These are phyloP conservation scores for Mucor circinelloides DNA, from an alignment of 371 early-diverging fungal species.

Conservation along the genomic window DNA sequence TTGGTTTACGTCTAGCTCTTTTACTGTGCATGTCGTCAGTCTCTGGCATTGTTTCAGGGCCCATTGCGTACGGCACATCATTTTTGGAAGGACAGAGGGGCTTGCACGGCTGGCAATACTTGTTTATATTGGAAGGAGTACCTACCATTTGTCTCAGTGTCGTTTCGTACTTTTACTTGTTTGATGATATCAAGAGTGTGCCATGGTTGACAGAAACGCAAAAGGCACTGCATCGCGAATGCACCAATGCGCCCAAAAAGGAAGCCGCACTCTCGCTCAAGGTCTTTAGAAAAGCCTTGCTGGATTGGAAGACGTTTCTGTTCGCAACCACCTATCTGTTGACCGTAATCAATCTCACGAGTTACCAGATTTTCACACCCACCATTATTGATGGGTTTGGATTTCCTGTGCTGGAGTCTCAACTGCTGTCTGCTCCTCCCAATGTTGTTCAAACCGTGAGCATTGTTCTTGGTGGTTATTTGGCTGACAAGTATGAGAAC, in stretches of 20 bases:
- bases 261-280: constrained; percentile 5
- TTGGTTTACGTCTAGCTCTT: constrained; percentile 28
- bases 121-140: constrained; percentile 45
- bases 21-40: constrained; percentile 27
- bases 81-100: constrained; percentile 35
- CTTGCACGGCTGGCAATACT: constrained; percentile 48
- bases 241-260: not conserved
- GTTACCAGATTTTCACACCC: constrained; percentile 28
- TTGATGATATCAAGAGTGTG: constrained; percentile 31
- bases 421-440: constrained; percentile 46
- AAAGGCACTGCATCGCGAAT: constrained; percentile 24
- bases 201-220: constrained; percentile 31
- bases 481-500: constrained; percentile 28
- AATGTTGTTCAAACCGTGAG: constrained; percentile 19
- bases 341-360: constrained; percentile 22
- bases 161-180: constrained; percentile 35
- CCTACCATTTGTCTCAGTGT: constrained; percentile 39
- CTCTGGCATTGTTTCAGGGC: constrained; percentile 35
- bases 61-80: constrained; percentile 37
- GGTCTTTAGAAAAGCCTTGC: constrained; percentile 10
- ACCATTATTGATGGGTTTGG: constrained; percentile 42
- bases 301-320: constrained; percentile 28
- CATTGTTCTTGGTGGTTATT: constrained; percentile 24
- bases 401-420: constrained; percentile 37
- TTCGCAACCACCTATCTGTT: constrained; percentile 21